Percentiles rank a stretch among this genome's conserved stretches.
These are phyloP conservation scores for Eimeria sp. DNA, from an alignment of 169 alveolate genomes.

Conservation along the genomic window DNA sequence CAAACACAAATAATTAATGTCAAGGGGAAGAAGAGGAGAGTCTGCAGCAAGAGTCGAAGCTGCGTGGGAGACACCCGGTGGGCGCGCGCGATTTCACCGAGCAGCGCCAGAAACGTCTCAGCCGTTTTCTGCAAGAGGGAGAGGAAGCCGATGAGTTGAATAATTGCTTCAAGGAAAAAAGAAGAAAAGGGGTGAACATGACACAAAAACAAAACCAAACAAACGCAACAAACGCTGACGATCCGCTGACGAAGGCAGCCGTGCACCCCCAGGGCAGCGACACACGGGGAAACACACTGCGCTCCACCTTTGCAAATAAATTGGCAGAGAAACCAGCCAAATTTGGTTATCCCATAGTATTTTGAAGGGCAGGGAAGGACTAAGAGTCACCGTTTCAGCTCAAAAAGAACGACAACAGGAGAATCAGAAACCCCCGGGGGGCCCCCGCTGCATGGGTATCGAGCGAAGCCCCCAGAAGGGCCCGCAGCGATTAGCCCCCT, in stretches of 20 bases:
- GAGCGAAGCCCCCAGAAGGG: constrained; percentile 27
- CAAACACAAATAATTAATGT: neutral
- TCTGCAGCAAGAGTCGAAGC: neutral
- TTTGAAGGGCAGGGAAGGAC: neutral
- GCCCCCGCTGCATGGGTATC: constrained; percentile 9
- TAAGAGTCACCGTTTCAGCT: neutral
- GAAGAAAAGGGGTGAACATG: neutral
- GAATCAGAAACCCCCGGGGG: neutral
- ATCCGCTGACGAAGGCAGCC: constrained; percentile 47
- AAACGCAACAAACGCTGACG: neutral
- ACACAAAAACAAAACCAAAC: neutral
- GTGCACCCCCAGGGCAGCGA: constrained; percentile 31
- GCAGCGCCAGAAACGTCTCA: constrained; percentile 18
- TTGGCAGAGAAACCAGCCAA: neutral
- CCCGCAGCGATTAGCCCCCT: neutral
- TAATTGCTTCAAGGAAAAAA: neutral
- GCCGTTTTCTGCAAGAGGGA: neutral
- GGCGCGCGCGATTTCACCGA: constrained; percentile 27
- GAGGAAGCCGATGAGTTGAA: neutral
- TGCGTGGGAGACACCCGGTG: constrained; percentile 10
- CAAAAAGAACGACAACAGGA: neutral
- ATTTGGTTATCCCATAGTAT: neutral
- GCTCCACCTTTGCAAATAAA: neutral
- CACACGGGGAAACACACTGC: neutral
- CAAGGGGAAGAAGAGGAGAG: neutral